These are phyloP conservation scores for Colletotrichum tropicale DNA, from an alignment of 2,329 filamentous ascomycete genomes.

Conservation along the genomic window DNA sequence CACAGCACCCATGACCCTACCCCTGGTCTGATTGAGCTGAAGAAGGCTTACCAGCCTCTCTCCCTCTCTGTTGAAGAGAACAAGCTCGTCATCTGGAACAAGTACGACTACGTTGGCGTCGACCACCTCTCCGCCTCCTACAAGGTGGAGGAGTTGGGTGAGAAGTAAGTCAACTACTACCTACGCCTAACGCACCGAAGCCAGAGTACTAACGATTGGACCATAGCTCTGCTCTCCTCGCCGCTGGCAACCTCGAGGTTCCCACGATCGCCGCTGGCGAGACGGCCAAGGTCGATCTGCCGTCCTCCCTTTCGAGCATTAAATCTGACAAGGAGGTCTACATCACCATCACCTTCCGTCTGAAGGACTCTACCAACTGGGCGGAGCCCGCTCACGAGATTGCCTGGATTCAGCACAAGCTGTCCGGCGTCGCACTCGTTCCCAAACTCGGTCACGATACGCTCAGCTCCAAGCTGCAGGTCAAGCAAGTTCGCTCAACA, in stretches of 20 bases:
- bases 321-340: constrained; percentile 43
- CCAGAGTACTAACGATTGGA: constrained; percentile 2
- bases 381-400: constrained; percentile 57
- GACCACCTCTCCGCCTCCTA: constrained; percentile 46
- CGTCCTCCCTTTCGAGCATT: constrained; percentile 28
- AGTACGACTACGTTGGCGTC: constrained; percentile 53
- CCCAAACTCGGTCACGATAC: constrained; percentile 9
- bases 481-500: constrained; percentile 26
- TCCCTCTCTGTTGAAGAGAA: constrained; percentile 39
- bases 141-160: constrained; percentile 45
- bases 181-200: background rate
- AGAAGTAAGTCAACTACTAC: constrained; percentile 37
- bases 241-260: constrained; percentile 41
- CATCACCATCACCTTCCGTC: constrained; percentile 48
- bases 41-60: constrained; percentile 63
- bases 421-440: constrained; percentile 30
- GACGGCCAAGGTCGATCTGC: constrained; percentile 36
- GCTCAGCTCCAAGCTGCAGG: constrained; percentile 24
- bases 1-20: constrained; percentile 59
- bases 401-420: constrained; percentile 56
- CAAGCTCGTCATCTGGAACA: constrained; percentile 40
- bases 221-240: constrained; percentile 29
- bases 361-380: constrained; percentile 52
- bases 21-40: constrained; percentile 60
- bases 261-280: constrained; percentile 44